A percentile compares a stretch with the other conserved stretches of the same genome.
Evolutionary conservation across 495 filamentous ascomycete genomes (phyloP).

Genomic region (Lasiosphaeria ovina): DNA sequence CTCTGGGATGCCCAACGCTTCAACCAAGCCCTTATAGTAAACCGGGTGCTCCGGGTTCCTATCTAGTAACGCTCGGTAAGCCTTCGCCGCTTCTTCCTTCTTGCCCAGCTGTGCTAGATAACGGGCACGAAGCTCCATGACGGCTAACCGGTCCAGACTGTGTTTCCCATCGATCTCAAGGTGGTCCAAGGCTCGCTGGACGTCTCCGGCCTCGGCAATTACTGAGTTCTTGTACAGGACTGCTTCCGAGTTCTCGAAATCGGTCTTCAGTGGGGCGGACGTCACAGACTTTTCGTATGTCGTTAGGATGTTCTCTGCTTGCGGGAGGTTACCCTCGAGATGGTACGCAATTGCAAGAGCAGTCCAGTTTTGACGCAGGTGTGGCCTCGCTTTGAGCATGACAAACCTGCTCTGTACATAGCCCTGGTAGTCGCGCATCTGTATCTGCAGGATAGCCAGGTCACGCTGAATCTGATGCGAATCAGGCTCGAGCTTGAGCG

Average conservation of each 20-base stretch:
- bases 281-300: conserved; percentile 93
- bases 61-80: conserved; percentile 76
- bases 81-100: conserved; percentile 77
- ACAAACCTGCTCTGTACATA: conserved; percentile 81
- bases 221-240: conserved; percentile 93
- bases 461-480: conserved; percentile 92
- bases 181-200: conserved; percentile 79
- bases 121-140: conserved; percentile 83
- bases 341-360: conserved; percentile 91
- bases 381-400: conserved; percentile 81
- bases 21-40: conserved; percentile 79
- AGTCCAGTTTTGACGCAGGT: conserved; percentile 89
- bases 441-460: conserved; percentile 86
- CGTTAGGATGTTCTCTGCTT: conserved; percentile 86
- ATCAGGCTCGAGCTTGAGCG: conserved; percentile 86
- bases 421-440: conserved; percentile 94
- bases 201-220: conserved; percentile 82
- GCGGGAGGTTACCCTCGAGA: conserved; percentile 73
- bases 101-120: conserved; percentile 77
- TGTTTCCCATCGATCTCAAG: conserved; percentile 72
- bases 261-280: conserved; percentile 65
- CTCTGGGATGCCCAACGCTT: conserved; percentile 61
- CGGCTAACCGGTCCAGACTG: conserved; percentile 80
- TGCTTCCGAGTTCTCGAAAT: conserved; percentile 93
- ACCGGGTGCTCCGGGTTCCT: conserved; percentile 82